Base-by-base conservation (phyloP, 805 yeast species). In the Candida awuae region DNA sequence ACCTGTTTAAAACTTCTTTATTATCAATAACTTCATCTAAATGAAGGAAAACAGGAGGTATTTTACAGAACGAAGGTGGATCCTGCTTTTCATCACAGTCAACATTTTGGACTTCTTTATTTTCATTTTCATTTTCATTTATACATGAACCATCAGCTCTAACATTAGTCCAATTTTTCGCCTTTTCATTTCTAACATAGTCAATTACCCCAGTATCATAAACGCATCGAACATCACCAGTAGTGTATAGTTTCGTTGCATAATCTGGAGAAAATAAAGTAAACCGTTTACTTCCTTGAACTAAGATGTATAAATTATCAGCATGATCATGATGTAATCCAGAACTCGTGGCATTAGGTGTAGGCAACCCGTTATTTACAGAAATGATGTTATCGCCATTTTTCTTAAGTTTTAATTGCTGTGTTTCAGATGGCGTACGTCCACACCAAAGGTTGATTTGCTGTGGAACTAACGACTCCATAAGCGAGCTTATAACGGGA, bases 281-380 rank as follows among this genome's bases (percentile, higher is more conserved):
- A 55, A 82, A 82, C 43, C 87, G 54, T 50, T 82, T 82, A 7
- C 49, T 52, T 0, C 90, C 92, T 20, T 67, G 58, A 1, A 75
- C 52, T 2, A 82, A 72, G 4, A 81, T 64, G 53, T 82, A 82
- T 26, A 82, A 59, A 50, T 82, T 82, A 52, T 81, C 88, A 2
- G 88, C 84, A 57, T 81, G 88, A 54, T 82, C 90, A 54, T 82
- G 90, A 49, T 82, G 90, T 10, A 82, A 59, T 0, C 90, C 90
- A 1, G 87, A 78, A 0, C 86, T 78, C 1, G 77, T 65, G 1
- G 66, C 63, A n/a, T 48, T 48, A n/a, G 17, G 14, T 1, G 73
- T 71, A 1, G 85, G 81, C 1, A 80, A 57, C 17, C 84, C 84
- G 4, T 77, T 54, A 1, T 73, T 37, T 5, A 43, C 16, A 2